Base-by-base conservation (phyloP, 805 yeast species). In the Pichia paraexigua region DNA sequence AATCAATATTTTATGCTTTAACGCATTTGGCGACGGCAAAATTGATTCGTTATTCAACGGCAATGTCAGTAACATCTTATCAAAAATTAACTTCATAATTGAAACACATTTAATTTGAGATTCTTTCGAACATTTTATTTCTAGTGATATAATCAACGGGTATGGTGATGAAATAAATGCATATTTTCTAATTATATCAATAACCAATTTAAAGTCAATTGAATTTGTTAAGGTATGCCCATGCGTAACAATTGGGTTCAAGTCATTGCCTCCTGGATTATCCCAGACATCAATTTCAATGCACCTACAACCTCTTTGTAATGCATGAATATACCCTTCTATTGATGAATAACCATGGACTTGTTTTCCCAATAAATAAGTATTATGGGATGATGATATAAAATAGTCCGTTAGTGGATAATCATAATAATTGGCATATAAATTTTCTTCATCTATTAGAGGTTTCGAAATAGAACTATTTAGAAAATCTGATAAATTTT, bases 201-300 rank as follows among this genome's bases (percentile, higher is more conserved):
- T 66, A 2, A 90, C 97, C 56, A 82, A 83, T 12, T 71, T 64
- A 30, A 92, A 76, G 2, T 81, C 78, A 12, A 92, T 79, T 1
- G 92, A 79, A 0, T 83, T 74, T 0, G 98, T 88, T 55, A 94
- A 79, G 0, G 96, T 80, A 46, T 84, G 70, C 0, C 99, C 99
- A 66, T 94, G 99, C 28, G 86, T 85, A 0, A 94, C 97, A 0
- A 87, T 78, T 0, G 99, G 99, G 0, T 85, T 91, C 13, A 69
- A 66, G 15, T 63, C 67, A 11, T 39, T 45, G 5, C 69, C 87
- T 8, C 39, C 39, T n/a, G 39, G 39, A n/a, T 35, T 35, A 69
- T 92, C 96, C 99, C 99, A 94, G 21, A 94, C 74, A 66, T 94
- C 99, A 41, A 94, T 81, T 62, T 94, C 99, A n/a, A 94, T 74